These are phyloP conservation scores for Gloeopeniophorella convolvens DNA, from an alignment of 768 basidiomycete genomes.

Conservation along the genomic window DNA sequence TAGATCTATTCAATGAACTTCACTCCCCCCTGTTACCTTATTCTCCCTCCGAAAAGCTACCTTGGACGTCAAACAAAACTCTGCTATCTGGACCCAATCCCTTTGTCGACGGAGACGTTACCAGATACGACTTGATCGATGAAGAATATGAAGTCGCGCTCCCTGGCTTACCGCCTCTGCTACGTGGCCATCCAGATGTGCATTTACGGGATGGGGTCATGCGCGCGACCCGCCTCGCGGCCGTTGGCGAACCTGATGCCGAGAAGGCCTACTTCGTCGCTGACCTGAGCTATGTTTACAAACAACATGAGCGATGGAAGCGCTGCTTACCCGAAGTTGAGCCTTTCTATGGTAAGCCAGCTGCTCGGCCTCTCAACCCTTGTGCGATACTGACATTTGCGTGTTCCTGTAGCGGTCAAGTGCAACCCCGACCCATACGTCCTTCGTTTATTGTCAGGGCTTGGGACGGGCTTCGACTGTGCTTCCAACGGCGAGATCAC, in stretches of 20 bases:
- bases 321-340: conserved; percentile 74
- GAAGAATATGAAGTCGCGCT: conserved; percentile 40
- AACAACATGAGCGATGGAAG: conserved; percentile 80
- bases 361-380: conserved; percentile 23
- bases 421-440: conserved; percentile 98
- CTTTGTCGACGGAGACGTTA: background rate
- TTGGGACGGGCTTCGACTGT: conserved; percentile 95
- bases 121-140: background rate
- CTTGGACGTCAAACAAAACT: background rate
- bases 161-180: conserved; percentile 58
- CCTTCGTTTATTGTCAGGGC: conserved; percentile 78
- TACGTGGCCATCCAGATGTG: conserved; percentile 61
- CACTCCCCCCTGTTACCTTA: conserved; percentile 1
- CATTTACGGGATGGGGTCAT: conserved; percentile 77
- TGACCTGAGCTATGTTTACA: conserved; percentile 83
- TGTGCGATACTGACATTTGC: conserved; percentile 56
- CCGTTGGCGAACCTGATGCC: conserved; percentile 57
- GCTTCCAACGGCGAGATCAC: conserved; percentile 93
- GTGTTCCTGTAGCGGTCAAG: conserved; percentile 66
- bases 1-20: conserved; percentile 28
- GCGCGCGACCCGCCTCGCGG: conserved; percentile 46
- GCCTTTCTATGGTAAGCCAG: conserved; percentile 80
- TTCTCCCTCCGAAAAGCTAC: conserved; percentile 23
- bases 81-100: background rate
- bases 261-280: conserved; percentile 97